Evolutionary conservation across 345 rosid genomes (phyloP).

Genomic region (Hevea brasiliensis): DNA sequence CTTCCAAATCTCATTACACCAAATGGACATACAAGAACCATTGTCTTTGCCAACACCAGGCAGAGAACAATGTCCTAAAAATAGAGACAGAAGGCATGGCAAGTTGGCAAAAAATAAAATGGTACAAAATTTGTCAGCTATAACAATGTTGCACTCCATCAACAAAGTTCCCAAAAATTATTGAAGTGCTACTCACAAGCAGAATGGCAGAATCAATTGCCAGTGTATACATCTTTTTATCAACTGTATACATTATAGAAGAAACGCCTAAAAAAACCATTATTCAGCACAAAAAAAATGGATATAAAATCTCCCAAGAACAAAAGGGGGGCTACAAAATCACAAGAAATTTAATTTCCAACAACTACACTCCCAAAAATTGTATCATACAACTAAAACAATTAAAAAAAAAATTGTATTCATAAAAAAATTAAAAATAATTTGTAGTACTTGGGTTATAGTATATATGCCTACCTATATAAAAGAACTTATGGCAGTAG

Average conservation of each 20-base stretch:
- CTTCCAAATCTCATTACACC: neutral
- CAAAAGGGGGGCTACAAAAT: neutral
- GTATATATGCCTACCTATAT: no score
- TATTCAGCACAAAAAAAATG: neutral
- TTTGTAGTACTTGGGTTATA: neutral
- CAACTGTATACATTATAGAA: neutral
- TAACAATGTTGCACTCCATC: neutral
- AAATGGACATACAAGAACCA: neutral
- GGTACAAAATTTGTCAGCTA: neutral
- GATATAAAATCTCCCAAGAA: no score
- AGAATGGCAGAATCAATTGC: neutral
- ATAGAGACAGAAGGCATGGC: neutral
- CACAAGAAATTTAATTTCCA: neutral
- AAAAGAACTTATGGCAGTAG: neutral
- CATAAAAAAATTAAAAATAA: neutral
- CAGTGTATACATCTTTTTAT: neutral
- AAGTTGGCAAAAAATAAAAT: neutral
- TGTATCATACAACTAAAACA: no score
- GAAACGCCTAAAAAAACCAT: neutral
- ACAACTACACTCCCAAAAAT: neutral
- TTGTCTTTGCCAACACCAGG: constrained; percentile 3
- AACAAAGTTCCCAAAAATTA: neutral
- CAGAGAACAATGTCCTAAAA: neutral
- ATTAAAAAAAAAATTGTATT: no score
- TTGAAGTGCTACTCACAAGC: neutral